Conservation (phyloP, 75 land plant species). For the Isoetes taiwanensis region DNA sequence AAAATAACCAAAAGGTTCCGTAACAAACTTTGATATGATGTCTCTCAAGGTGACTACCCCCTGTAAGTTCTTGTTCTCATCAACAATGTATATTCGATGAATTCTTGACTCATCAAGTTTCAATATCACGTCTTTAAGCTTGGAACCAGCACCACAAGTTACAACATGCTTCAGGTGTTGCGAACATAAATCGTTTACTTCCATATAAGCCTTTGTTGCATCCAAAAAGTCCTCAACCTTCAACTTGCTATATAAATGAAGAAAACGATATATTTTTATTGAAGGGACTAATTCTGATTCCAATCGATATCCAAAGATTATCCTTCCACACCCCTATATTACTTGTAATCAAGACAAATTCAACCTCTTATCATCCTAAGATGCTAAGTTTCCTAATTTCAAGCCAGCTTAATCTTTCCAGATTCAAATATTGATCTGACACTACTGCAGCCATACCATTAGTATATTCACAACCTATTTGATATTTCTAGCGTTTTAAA, state of each 20-base stretch:
- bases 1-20: conserved; percentile 73
- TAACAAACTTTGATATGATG: conserved; percentile 77
- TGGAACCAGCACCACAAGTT: conserved; percentile 26
- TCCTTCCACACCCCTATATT: too few relatives aligned
- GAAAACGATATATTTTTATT: too few relatives aligned
- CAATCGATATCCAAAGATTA: too few relatives aligned
- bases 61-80: conserved; percentile 41
- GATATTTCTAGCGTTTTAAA: too few relatives aligned
- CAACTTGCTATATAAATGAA: conserved; percentile 35
- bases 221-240: conserved; percentile 58
- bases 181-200: conserved; percentile 15
- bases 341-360: too few relatives aligned
- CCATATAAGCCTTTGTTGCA: conserved; percentile 18
- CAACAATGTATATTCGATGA: conserved; percentile 67
- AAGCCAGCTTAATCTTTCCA: too few relatives aligned
- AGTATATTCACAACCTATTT: too few relatives aligned
- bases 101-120: conserved; percentile 46
- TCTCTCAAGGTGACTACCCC: conserved; percentile 79
- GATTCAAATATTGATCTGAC: too few relatives aligned
- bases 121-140: conserved; percentile 33
- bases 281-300: too few relatives aligned
- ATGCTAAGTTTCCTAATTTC: too few relatives aligned
- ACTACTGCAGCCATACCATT: too few relatives aligned
- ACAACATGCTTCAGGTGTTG: conserved; percentile 29
- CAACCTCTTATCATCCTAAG: too few relatives aligned